Evolutionary conservation across 441 rosid genomes (phyloP).

Genomic region (Gossypium aridum): DNA sequence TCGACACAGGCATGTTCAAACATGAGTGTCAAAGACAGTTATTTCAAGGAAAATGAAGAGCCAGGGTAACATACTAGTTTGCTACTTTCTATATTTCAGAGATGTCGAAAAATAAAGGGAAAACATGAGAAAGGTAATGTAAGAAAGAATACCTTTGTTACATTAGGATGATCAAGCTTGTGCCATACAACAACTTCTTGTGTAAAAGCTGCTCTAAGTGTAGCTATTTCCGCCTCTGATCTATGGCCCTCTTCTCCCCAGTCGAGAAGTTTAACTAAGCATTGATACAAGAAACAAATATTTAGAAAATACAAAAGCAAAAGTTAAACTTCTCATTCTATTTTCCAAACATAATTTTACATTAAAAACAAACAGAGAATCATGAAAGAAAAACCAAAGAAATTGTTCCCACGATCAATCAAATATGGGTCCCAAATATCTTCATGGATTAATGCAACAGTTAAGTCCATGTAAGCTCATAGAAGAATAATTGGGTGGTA

Average conservation of each 20-base stretch:
- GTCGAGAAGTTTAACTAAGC: constrained; percentile 64
- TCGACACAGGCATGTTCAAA: neutral
- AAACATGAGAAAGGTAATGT: neutral
- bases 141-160: constrained; percentile 45
- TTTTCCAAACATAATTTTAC: neutral
- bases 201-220: constrained; percentile 64
- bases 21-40: neutral
- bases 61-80: neutral
- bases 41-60: neutral
- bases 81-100: neutral
- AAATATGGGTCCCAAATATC: neutral
- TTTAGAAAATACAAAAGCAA: neutral
- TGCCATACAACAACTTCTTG: constrained; percentile 81
- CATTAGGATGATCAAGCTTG: constrained; percentile 73
- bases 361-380: constrained; percentile 2
- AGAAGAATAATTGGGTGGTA: neutral
- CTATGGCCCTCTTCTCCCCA: constrained; percentile 83
- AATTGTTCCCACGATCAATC: neutral
- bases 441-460: neutral
- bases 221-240: constrained; percentile 64
- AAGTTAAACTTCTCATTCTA: neutral
- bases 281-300: constrained; percentile 8
- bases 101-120: neutral
- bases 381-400: constrained; percentile 1
- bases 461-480: neutral